These are phyloP conservation scores for Dactylellina parvicollis DNA, from an alignment of 2,329 filamentous ascomycete species.

Conservation along the genomic window DNA sequence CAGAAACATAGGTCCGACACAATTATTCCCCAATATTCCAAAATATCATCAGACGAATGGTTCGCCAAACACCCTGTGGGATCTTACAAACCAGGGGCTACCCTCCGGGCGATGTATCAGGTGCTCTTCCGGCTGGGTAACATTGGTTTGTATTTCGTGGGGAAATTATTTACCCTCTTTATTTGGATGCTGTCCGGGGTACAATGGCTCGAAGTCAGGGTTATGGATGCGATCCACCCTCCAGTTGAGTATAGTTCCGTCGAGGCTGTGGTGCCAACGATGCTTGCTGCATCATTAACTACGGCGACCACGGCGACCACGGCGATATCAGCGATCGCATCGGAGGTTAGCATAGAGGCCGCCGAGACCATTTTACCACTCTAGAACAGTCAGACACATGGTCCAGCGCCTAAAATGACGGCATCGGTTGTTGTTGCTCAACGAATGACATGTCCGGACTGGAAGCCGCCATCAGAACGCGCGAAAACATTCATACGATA, in stretches of 20 bases:
- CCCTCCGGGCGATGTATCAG: constrained; percentile 36
- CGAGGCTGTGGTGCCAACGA: neutral
- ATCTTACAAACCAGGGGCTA: constrained; percentile 36
- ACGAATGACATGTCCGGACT: neutral
- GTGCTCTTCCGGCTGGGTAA: constrained; percentile 20
- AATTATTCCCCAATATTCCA: constrained; percentile 49
- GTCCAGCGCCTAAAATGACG: neutral
- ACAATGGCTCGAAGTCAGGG: constrained; percentile 38
- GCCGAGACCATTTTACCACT: constrained; percentile 19
- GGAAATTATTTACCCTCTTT: neutral
- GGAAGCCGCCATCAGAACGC: neutral
- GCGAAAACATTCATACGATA: neutral
- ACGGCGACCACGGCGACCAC: neutral
- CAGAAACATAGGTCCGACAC: constrained; percentile 43
- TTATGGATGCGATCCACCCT: constrained; percentile 32
- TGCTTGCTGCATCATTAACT: neutral
- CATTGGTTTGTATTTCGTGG: constrained; percentile 1
- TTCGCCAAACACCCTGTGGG: constrained; percentile 47
- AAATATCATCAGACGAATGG: constrained; percentile 49
- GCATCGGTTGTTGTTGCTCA: neutral
- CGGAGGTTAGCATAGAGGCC: neutral
- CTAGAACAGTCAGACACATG: constrained; percentile 4
- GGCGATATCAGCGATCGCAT: neutral
- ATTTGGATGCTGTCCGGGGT: constrained; percentile 37
- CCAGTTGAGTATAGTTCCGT: neutral